These are phyloP conservation scores for Heterobasidion occidentale DNA, from an alignment of 1,284 basidiomycete genomes.

Conservation along the genomic window DNA sequence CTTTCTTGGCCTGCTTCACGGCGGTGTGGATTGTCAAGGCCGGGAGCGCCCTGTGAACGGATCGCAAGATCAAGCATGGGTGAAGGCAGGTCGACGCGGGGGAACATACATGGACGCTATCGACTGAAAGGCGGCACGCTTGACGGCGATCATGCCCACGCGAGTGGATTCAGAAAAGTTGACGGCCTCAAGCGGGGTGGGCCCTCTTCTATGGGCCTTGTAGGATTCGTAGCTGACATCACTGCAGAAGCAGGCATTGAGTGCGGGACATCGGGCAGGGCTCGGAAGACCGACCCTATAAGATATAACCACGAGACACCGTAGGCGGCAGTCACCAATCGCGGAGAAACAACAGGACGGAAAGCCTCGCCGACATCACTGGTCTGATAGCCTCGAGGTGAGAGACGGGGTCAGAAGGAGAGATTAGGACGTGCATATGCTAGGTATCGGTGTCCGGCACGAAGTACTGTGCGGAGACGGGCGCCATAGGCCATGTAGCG, in stretches of 20 bases:
- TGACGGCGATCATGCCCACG: constrained; percentile 62
- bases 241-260: constrained; percentile 30
- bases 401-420: constrained; percentile 7
- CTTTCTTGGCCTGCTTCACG: constrained; percentile 72
- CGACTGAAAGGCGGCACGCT: constrained; percentile 83
- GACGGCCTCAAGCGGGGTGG: constrained; percentile 64
- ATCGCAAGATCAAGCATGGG: background rate
- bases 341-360: constrained; percentile 78
- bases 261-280: background rate
- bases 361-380: constrained; percentile 93
- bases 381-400: constrained; percentile 37
- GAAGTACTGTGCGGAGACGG: constrained; percentile 68
- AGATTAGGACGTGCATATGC: constrained; percentile 56
- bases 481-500: constrained; percentile 74
- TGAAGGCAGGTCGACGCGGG: constrained; percentile 1
- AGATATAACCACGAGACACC: constrained; percentile 83
- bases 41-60: constrained; percentile 57
- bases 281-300: constrained; percentile 35
- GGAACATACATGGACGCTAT: constrained; percentile 74
- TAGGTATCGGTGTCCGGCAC: constrained; percentile 71
- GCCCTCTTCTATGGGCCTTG: constrained; percentile 72
- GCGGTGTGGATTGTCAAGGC: constrained; percentile 83
- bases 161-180: constrained; percentile 75
- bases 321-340: constrained; percentile 77
- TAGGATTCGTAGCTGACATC: constrained; percentile 92